Base-by-base conservation (phyloP, 495 filamentous ascomycete species). In the Physcia stellaris region DNA sequence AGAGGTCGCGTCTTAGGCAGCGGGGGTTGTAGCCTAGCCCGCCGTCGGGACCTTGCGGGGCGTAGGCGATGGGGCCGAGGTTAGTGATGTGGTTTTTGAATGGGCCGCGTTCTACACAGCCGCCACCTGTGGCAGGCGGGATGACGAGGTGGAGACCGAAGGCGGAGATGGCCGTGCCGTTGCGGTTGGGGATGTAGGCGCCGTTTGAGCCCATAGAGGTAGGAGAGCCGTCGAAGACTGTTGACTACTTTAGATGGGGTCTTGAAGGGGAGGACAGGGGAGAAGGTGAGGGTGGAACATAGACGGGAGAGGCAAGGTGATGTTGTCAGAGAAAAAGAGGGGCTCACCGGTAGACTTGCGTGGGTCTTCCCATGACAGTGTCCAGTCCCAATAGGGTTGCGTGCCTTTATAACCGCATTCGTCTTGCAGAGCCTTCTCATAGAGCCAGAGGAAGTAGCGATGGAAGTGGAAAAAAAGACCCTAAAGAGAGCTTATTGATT, bases 331-430 rank as follows among this genome's bases (percentile, higher is more conserved):
- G n/a, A n/a, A n/a, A n/a, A n/a, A n/a, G n/a, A n/a, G n/a, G n/a
- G n/a, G n/a, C n/a, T n/a, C n/a, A n/a, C n/a, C n/a, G n/a, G n/a
- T n/a, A n/a, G 74, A 81, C 21, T 58, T 59, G 21, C 62, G 60
- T 12, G 77, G 65, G 42, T 59, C 56, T 1, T 44, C 19, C 20
- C 64, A 60, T 26, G 66, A 66, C 22, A 67, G 57, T 10, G 60
- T 54, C 79, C 79, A 85, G 60, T 81, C 64, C 76, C 77, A 80
- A 57, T 78, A n/a, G 38, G 74, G 74, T 40, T 68, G 64, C 24
- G 56, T 59, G 23, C 77, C 77, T 0, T 48, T 70, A 47, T 82
- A 86, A 28, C 76, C 77, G 48, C 82, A 86, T 47, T 87, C 80
- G 11, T 75, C 64, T 19, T 67, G 61, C 16, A 86, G 61, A 1